Percentiles rank a stretch among this genome's conserved stretches.
These are phyloP conservation scores for Saturnispora dispora DNA, from an alignment of 805 yeast species.

Conservation along the genomic window DNA sequence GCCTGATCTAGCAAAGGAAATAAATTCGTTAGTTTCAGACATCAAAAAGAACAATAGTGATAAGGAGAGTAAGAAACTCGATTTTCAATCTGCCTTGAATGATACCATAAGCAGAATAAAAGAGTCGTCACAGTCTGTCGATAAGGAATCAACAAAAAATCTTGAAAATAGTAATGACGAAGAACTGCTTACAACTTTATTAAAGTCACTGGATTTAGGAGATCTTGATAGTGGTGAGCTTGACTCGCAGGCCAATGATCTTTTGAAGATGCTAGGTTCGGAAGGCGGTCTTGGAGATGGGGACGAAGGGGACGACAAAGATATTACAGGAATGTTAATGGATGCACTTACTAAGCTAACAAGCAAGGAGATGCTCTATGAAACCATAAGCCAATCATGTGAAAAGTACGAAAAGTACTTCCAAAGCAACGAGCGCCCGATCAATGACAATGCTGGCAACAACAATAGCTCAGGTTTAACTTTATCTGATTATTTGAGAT, in stretches of 20 bases:
- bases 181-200: slow-evolving; percentile 50
- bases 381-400: slow-evolving; percentile 76
- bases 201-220: slow-evolving; percentile 45
- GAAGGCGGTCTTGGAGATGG: slow-evolving; percentile 9
- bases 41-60: neutral
- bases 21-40: slow-evolving; percentile 11
- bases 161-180: slow-evolving; percentile 28
- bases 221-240: slow-evolving; percentile 1
- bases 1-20: slow-evolving; percentile 11
- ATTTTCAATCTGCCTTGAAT: slow-evolving; percentile 47
- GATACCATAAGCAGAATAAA: slow-evolving; percentile 74
- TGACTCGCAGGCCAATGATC: neutral
- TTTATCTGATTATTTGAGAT: slow-evolving; percentile 33
- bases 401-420: slow-evolving; percentile 68
- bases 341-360: slow-evolving; percentile 77
- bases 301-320: slow-evolving; percentile 25
- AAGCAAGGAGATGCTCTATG: slow-evolving; percentile 77
- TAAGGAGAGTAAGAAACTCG: neutral
- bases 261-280: neutral
- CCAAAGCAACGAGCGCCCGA: slow-evolving; percentile 31
- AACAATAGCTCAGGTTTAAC: slow-evolving; percentile 23
- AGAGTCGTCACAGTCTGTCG: slow-evolving; percentile 64
- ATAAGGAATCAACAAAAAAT: slow-evolving; percentile 37
- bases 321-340: slow-evolving; percentile 47
- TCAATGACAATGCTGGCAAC: neutral